These are phyloP conservation scores for Gynochthodes officinalis DNA, from an alignment of 257 asterid species.

Conservation along the genomic window DNA sequence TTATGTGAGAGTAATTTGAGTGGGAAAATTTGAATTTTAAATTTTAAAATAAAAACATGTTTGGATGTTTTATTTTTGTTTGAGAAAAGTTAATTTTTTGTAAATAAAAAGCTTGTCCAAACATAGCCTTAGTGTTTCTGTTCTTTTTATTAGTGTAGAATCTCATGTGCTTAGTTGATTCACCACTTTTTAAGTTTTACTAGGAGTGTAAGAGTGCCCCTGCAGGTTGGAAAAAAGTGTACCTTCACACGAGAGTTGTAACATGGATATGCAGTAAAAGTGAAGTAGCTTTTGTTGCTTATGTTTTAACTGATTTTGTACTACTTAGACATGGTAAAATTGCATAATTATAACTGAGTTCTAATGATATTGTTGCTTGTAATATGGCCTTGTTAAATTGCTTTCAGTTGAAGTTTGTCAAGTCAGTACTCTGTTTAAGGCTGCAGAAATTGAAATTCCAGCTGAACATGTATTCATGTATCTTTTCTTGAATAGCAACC, in stretches of 20 bases:
- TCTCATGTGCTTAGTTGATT: not conserved
- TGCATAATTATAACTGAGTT: not conserved
- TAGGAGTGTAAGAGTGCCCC: not conserved
- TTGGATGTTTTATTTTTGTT: too few species aligned
- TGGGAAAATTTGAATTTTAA: too few species aligned
- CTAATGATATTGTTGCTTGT: not conserved
- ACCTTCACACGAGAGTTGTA: not conserved
- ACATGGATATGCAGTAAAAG: not conserved
- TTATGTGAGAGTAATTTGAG: too few species aligned
- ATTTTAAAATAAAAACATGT: too few species aligned
- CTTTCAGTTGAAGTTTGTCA: not conserved
- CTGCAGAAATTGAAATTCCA: not conserved
- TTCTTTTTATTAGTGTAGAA: not conserved
- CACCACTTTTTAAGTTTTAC: not conserved
- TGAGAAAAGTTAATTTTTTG: too few species aligned
- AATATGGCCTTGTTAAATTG: not conserved
- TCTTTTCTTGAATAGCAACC: constrained; percentile 61
- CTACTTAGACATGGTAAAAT: not conserved
- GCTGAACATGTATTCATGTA: not conserved
- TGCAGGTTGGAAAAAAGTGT: too few species aligned
- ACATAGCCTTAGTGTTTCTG: too few species aligned
- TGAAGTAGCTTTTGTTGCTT: not conserved
- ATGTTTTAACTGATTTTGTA: not conserved
- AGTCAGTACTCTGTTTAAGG: not conserved
- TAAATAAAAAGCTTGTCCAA: too few species aligned